phyloP scores from a whole-genome alignment of 805 yeast genomes.

The Wickerhamomyces tratensis region DNA sequence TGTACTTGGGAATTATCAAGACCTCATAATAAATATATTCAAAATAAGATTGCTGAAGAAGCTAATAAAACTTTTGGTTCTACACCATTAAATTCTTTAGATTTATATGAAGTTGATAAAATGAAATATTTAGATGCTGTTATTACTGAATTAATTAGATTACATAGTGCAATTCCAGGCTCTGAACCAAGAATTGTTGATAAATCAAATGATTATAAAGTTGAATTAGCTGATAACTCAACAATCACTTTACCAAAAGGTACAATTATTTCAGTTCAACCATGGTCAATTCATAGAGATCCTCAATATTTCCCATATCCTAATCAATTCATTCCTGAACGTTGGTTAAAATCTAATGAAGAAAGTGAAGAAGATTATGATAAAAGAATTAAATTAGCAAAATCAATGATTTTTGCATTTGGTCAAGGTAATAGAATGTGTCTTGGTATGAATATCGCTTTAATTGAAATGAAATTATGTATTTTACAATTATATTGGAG shows the following conservation, averaged over 20 bases:
- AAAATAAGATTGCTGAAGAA: slow-evolving; percentile 38
- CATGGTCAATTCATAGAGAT: slow-evolving; percentile 54
- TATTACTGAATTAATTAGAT: slow-evolving; percentile 47
- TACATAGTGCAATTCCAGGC: slow-evolving; percentile 68
- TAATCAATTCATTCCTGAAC: slow-evolving; percentile 42
- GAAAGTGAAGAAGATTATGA: slow-evolving; percentile 27
- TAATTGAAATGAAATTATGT: slow-evolving; percentile 53
- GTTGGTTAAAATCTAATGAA: slow-evolving; percentile 40
- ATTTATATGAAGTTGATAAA: slow-evolving; percentile 35
- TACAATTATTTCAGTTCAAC: slow-evolving; percentile 53
- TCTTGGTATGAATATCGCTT: slow-evolving; percentile 59
- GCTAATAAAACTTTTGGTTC: slow-evolving; percentile 25
- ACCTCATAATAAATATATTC: slow-evolving; percentile 35
- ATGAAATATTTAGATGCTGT: slow-evolving; percentile 54
- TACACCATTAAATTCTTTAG: slow-evolving; percentile 11
- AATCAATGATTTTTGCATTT: slow-evolving; percentile 51
- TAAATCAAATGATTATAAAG: slow-evolving; percentile 10
- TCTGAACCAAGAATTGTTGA: slow-evolving; percentile 54
- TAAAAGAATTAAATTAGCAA: slow-evolving; percentile 33
- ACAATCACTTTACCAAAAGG: slow-evolving; percentile 36
- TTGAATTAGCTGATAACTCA: slow-evolving; percentile 10
- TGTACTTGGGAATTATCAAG: slow-evolving; percentile 49
- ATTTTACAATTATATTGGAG: slow-evolving; percentile 45
- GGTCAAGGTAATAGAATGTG: slow-evolving; percentile 73
- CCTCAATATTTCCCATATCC: slow-evolving; percentile 36